Evolutionary conservation across 192 early-diverging fungal genomes (phyloP).

Genomic region (Backusella luteola): DNA sequence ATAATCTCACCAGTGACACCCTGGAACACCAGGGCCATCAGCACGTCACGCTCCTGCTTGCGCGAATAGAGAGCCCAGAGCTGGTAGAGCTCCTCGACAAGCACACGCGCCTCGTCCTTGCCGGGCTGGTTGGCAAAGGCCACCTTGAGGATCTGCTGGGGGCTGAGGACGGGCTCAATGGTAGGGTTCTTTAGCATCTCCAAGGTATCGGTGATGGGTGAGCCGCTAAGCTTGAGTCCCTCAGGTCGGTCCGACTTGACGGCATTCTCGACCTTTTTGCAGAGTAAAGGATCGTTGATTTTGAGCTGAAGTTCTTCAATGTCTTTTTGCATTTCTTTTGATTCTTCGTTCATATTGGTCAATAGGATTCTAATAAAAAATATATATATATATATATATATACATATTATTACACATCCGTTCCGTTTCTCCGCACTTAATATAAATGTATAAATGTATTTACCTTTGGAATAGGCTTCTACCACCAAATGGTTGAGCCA

Average conservation of each 20-base stretch:
- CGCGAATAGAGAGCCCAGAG: conserved; percentile 47
- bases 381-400: too few species aligned
- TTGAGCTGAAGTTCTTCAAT: conserved; percentile 26
- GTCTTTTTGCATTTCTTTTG: conserved; percentile 48
- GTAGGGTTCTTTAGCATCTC: conserved; percentile 5
- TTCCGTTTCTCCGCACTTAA: too few species aligned
- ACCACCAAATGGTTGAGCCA: conserved; percentile 60
- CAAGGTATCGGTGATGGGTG: background rate
- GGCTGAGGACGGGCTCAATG: conserved; percentile 8
- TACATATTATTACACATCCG: too few species aligned
- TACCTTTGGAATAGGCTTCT: conserved; percentile 53
- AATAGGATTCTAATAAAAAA: conserved; percentile 41
- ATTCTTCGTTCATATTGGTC: conserved; percentile 50
- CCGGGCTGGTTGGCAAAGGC: conserved; percentile 18
- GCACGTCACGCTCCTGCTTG: conserved; percentile 47
- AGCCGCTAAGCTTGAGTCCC: background rate
- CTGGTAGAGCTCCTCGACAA: conserved; percentile 41
- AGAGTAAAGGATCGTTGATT: conserved; percentile 32
- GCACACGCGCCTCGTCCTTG: conserved; percentile 8
- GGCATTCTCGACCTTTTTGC: conserved; percentile 52
- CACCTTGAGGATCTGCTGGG: conserved; percentile 34
- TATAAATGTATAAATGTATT: background rate
- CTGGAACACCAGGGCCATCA: conserved; percentile 51
- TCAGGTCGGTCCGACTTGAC: conserved; percentile 27
- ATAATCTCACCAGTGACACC: conserved; percentile 52